phyloP scores from a whole-genome alignment of 2,329 filamentous ascomycete species.

The Exophiala lecanii-corni region DNA sequence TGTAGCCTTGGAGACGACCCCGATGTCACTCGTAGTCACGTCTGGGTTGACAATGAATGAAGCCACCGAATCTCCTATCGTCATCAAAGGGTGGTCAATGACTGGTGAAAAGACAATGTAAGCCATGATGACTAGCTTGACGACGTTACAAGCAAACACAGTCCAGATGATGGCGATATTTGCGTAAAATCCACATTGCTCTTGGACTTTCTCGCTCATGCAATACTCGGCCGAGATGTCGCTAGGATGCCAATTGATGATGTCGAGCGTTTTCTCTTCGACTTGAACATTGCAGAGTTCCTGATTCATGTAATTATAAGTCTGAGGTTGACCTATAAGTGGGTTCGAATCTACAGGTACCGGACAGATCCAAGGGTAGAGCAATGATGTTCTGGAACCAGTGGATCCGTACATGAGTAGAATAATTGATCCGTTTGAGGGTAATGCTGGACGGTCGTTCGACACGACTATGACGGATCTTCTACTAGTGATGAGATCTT shows the following conservation, averaged over 20 bases:
- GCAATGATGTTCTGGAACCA: not conserved
- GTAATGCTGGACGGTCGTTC: not conserved
- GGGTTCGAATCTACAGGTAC: not conserved
- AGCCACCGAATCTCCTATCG: conserved; percentile 28
- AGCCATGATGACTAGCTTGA: conserved; percentile 15
- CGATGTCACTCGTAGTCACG: conserved; percentile 24
- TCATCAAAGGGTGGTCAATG: conserved; percentile 26
- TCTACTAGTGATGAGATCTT: conserved; percentile 2
- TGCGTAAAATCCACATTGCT: conserved; percentile 13
- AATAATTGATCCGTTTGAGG: conserved; percentile 1
- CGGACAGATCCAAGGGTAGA: conserved; percentile 1
- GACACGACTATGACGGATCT: conserved; percentile 11
- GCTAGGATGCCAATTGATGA: not conserved
- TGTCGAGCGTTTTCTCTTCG: not conserved
- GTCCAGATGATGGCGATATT: conserved; percentile 17
- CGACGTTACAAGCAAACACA: conserved; percentile 14
- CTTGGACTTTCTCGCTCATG: conserved; percentile 7
- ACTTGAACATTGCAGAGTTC: not conserved
- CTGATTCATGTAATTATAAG: not conserved
- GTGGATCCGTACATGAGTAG: not conserved
- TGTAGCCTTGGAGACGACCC: conserved; percentile 20
- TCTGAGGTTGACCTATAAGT: not conserved
- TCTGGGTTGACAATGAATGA: conserved; percentile 29
- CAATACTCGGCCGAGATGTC: conserved; percentile 10
- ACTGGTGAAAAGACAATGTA: conserved; percentile 4